A percentile compares a stretch with the other conserved stretches of the same genome.
Evolutionary conservation across 2,329 filamentous ascomycete genomes (phyloP).

Genomic region (Hawksworthiomyces lignivorus): DNA sequence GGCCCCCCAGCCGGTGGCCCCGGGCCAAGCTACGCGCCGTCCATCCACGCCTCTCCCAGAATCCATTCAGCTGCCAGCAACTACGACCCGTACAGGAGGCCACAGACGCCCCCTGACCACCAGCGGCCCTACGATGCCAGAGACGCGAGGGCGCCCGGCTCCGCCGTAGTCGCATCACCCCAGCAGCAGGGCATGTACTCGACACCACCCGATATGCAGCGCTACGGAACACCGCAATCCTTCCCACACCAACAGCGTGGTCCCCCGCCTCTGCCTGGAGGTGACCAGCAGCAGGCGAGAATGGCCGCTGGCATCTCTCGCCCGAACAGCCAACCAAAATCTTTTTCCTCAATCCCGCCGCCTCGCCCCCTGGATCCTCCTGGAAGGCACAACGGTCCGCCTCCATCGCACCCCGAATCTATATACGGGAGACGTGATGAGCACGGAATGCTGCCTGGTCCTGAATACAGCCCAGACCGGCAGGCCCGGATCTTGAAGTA

Average conservation of each 20-base stretch:
- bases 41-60: conserved; percentile 48
- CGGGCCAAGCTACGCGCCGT: conserved; percentile 37
- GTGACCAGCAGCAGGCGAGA: conserved; percentile 35
- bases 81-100: conserved; percentile 55
- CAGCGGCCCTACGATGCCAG: conserved; percentile 44
- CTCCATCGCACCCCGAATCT: conserved; percentile 13
- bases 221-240: conserved; percentile 52
- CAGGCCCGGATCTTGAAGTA: conserved; percentile 37
- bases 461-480: conserved; percentile 48
- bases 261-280: conserved; percentile 36
- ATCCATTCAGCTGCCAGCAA: conserved; percentile 50
- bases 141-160: conserved; percentile 33
- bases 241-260: conserved; percentile 42
- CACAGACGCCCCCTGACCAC: conserved; percentile 63
- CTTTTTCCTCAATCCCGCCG: conserved; percentile 33
- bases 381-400: conserved; percentile 27
- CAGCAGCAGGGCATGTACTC: conserved; percentile 35
- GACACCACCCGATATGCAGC: conserved; percentile 47
- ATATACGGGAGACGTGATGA: conserved; percentile 45
- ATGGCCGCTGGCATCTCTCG: conserved; percentile 31
- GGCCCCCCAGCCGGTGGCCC: conserved; percentile 24
- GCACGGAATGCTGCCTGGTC: conserved; percentile 23
- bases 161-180: conserved; percentile 26
- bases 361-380: conserved; percentile 29
- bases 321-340: conserved; percentile 45